Conservation (phyloP, 805 yeast species). For the Candida railenensis region DNA sequence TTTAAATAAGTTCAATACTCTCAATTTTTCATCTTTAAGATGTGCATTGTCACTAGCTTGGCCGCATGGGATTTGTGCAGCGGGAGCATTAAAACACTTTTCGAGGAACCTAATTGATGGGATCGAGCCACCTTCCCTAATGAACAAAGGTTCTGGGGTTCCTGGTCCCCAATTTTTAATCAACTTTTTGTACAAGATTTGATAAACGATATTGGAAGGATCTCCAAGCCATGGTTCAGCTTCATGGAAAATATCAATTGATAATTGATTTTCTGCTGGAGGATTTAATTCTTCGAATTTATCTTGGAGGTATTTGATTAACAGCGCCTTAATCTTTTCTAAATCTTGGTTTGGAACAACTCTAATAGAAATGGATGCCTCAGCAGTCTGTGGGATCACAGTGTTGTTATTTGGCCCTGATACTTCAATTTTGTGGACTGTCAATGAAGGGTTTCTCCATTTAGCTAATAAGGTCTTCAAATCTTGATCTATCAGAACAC, state of each 20-base stretch:
- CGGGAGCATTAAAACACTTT: conserved; percentile 78
- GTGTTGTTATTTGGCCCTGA: conserved; percentile 91
- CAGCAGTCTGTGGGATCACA: conserved; percentile 80
- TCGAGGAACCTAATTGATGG: conserved; percentile 87
- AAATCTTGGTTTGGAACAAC: conserved; percentile 87
- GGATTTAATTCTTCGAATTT: conserved; percentile 45
- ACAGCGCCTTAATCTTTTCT: conserved; percentile 49
- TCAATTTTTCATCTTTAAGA: conserved; percentile 78
- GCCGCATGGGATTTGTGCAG: conserved; percentile 95
- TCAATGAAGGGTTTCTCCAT: conserved; percentile 90
- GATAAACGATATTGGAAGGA: conserved; percentile 70
- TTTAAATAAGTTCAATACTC: conserved; percentile 75
- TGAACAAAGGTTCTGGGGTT: conserved; percentile 66
- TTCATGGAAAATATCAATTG: conserved; percentile 66
- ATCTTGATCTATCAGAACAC: conserved; percentile 34
- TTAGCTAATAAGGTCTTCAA: conserved; percentile 60
- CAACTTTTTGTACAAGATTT: conserved; percentile 61
- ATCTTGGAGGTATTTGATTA: conserved; percentile 45
- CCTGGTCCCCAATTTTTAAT: conserved; percentile 70
- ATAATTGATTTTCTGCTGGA: conserved; percentile 60
- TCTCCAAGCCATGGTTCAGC: conserved; percentile 98
- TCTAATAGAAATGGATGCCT: conserved; percentile 76
- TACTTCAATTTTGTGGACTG: conserved; percentile 79
- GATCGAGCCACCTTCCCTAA: conserved; percentile 96
- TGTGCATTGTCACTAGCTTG: conserved; percentile 95